Percentiles rank a stretch among this genome's conserved stretches.
Conservation (phyloP, 2,329 filamentous ascomycete species). For the Corniculantispora saksenae region DNA sequence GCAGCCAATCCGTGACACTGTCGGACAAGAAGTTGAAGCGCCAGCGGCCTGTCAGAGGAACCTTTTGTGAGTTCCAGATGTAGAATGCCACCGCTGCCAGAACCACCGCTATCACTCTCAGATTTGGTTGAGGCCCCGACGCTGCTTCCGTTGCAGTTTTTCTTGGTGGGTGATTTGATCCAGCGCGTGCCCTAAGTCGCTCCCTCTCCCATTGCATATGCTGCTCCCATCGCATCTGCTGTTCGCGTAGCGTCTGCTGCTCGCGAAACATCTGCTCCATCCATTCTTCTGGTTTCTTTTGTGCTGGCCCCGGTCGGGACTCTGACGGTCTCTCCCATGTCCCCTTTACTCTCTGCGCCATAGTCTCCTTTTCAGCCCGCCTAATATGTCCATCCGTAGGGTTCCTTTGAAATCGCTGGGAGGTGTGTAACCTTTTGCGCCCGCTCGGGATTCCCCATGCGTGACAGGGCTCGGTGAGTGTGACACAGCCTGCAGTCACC, state of each 20-base stretch:
- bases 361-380: not conserved
- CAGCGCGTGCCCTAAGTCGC: no score
- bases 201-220: no score
- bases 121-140: not conserved
- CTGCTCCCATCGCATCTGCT: no score
- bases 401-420: not conserved
- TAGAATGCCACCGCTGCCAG: constrained; percentile 60
- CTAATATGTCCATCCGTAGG: not conserved
- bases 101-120: constrained; percentile 38
- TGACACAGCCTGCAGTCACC: not conserved
- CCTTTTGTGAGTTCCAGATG: constrained; percentile 67
- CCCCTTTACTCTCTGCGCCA: not conserved
- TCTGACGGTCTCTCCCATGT: constrained; percentile 7
- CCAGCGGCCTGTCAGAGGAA: constrained; percentile 69
- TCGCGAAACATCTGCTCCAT: not conserved
- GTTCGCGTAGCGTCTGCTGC: no score
- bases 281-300: not conserved
- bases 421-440: not conserved
- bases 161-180: no score
- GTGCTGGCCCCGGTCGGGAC: not conserved
- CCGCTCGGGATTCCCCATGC: not conserved
- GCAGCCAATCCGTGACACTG: constrained; percentile 51
- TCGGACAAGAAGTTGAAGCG: constrained; percentile 70
- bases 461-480: not conserved
- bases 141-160: not conserved